These are phyloP conservation scores for Scytalidium sp. DNA, from an alignment of 2,329 filamentous ascomycete genomes.

Conservation along the genomic window DNA sequence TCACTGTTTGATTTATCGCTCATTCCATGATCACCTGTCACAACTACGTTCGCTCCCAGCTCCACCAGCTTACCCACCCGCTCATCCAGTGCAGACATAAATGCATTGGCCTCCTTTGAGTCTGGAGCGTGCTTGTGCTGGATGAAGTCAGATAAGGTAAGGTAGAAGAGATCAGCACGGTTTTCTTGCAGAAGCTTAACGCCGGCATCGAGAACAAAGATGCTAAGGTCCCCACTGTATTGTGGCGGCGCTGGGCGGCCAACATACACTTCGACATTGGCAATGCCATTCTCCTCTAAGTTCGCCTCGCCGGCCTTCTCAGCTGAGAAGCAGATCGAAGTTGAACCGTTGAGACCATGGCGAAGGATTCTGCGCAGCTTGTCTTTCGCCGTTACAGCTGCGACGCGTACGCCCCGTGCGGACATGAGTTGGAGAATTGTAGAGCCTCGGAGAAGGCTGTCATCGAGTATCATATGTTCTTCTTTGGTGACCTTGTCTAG, in stretches of 20 bases:
- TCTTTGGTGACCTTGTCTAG: slow-evolving; percentile 35
- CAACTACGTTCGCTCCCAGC: slow-evolving; percentile 33
- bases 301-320: slow-evolving; percentile 29
- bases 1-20: slow-evolving; percentile 33
- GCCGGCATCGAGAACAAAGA: slow-evolving; percentile 41
- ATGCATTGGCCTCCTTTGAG: slow-evolving; percentile 32
- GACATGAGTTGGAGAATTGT: slow-evolving; percentile 39
- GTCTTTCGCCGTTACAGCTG: slow-evolving; percentile 42
- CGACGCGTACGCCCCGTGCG: slow-evolving; percentile 35
- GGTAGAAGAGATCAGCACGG: slow-evolving; percentile 37
- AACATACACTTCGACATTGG: slow-evolving; percentile 33
- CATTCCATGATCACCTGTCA: slow-evolving; percentile 43
- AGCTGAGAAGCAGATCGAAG: slow-evolving; percentile 37
- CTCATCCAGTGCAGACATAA: slow-evolving; percentile 32
- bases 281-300: slow-evolving; percentile 31
- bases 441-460: slow-evolving; percentile 35
- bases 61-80: slow-evolving; percentile 29
- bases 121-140: slow-evolving; percentile 40
- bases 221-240: slow-evolving; percentile 40
- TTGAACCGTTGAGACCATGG: slow-evolving; percentile 29
- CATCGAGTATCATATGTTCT: slow-evolving; percentile 39
- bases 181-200: slow-evolving; percentile 37
- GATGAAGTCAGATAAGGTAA: slow-evolving; percentile 42
- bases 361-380: slow-evolving; percentile 39
- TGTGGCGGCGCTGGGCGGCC: slow-evolving; percentile 33